Evolutionary conservation across 2,329 filamentous ascomycete species (phyloP).

Genomic region (Microsporum audouinii): DNA sequence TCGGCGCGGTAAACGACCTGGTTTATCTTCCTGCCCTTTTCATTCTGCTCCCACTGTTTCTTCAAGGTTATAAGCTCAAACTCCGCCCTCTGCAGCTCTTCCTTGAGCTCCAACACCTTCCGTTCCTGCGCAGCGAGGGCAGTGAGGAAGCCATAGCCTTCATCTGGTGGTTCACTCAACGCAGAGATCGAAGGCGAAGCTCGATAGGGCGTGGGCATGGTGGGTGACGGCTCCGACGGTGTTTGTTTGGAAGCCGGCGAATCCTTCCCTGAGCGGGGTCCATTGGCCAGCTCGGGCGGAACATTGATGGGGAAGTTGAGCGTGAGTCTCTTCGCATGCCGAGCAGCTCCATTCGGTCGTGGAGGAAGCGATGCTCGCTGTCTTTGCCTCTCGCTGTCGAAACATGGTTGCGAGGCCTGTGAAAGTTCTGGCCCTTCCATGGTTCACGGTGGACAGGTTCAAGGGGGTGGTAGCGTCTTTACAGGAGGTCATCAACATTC

Average conservation of each 20-base stretch:
- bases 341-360: constrained; percentile 26
- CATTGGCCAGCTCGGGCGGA: constrained; percentile 14
- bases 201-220: constrained; percentile 23
- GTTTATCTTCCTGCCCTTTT: constrained; percentile 63
- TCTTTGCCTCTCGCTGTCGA: constrained; percentile 13
- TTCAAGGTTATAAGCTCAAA: constrained; percentile 64
- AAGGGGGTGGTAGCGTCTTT: no score
- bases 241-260: constrained; percentile 15
- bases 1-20: constrained; percentile 51
- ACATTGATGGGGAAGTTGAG: constrained; percentile 38
- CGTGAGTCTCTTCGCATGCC: constrained; percentile 36
- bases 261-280: constrained; percentile 18
- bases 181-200: constrained; percentile 14
- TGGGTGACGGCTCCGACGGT: constrained; percentile 19
- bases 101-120: constrained; percentile 75
- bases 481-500: background rate
- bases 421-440: constrained; percentile 10
- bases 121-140: constrained; percentile 87
- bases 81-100: constrained; percentile 79
- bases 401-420: constrained; percentile 3
- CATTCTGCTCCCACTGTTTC: constrained; percentile 67
- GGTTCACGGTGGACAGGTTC: constrained; percentile 3
- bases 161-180: constrained; percentile 33
- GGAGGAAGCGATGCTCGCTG: constrained; percentile 26
- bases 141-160: constrained; percentile 61